A percentile compares a stretch with the other conserved stretches of the same genome.
These are phyloP conservation scores for Penicillium palitans DNA, from an alignment of 2,329 filamentous ascomycete genomes.

Conservation along the genomic window DNA sequence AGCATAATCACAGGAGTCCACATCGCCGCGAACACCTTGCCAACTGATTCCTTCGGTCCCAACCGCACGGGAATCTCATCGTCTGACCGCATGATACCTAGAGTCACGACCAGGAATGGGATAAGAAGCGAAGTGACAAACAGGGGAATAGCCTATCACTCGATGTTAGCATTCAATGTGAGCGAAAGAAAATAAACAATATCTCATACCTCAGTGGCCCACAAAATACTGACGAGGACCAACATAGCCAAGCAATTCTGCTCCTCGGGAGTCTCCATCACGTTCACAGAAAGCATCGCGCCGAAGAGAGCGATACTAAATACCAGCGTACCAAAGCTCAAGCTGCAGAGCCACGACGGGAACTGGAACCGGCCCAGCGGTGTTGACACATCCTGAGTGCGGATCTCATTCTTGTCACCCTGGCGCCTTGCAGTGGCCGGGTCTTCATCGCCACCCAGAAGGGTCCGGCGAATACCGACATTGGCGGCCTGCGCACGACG, in stretches of 20 bases:
- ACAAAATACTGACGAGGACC: conserved; percentile 87
- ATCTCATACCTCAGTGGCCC: conserved; percentile 82
- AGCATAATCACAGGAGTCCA: conserved; percentile 99
- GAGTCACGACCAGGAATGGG: conserved; percentile 85
- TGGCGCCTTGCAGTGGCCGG: conserved; percentile 70
- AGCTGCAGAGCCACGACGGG: conserved; percentile 80
- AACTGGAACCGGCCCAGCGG: conserved; percentile 75
- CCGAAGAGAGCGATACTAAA: conserved; percentile 71
- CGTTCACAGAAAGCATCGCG: conserved; percentile 70
- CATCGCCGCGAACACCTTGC: conserved; percentile 90
- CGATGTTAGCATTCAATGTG: conserved; percentile 9
- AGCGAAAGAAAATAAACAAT: not conserved
- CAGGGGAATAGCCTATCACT: conserved; percentile 76
- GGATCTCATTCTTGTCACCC: conserved; percentile 72
- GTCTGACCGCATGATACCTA: conserved; percentile 80
- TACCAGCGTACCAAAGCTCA: conserved; percentile 75
- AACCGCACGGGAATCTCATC: conserved; percentile 69
- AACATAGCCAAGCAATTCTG: conserved; percentile 95
- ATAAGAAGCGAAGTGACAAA: conserved; percentile 95
- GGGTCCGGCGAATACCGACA: conserved; percentile 72
- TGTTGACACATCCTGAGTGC: conserved; percentile 70
- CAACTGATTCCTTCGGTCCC: conserved; percentile 75
- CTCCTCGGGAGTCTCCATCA: conserved; percentile 84
- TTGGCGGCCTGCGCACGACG: conserved; percentile 91
- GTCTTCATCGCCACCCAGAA: conserved; percentile 74